These are phyloP conservation scores for Litchi chinensis DNA, from an alignment of 345 rosid species.

Conservation along the genomic window DNA sequence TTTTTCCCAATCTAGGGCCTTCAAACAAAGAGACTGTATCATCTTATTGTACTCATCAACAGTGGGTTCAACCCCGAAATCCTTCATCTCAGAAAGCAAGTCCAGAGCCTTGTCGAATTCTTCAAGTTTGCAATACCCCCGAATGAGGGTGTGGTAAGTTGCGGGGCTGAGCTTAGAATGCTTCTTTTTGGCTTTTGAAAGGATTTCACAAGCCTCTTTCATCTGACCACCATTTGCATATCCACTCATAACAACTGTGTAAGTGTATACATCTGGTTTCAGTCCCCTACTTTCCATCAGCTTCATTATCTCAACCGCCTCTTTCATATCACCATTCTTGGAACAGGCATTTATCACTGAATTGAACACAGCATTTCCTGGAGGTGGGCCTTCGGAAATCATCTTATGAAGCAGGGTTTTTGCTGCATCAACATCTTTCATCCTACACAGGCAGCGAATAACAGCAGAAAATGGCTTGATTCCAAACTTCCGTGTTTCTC, in stretches of 20 bases:
- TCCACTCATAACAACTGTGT: constrained; percentile 77
- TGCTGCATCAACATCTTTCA: constrained; percentile 58
- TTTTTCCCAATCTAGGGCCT: constrained; percentile 71
- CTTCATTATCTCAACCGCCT: constrained; percentile 60
- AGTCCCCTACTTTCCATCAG: constrained; percentile 77
- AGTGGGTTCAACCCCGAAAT: constrained; percentile 58
- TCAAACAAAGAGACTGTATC: constrained; percentile 79
- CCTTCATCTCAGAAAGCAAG: constrained; percentile 72
- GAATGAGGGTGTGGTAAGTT: constrained; percentile 75
- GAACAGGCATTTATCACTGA: constrained; percentile 54
- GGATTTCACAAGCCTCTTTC: constrained; percentile 61
- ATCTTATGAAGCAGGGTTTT: constrained; percentile 59
- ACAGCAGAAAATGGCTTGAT: constrained; percentile 77
- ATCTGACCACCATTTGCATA: constrained; percentile 72
- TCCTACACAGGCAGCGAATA: constrained; percentile 65
- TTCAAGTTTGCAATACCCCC: constrained; percentile 81
- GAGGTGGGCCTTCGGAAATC: constrained; percentile 76
- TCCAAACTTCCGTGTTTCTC: constrained; percentile 51
- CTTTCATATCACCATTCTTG: constrained; percentile 55
- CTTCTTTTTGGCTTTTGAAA: constrained; percentile 71
- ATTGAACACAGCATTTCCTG: constrained; percentile 83
- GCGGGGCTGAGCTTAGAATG: constrained; percentile 66
- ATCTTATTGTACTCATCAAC: constrained; percentile 76
- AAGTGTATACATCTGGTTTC: constrained; percentile 78
- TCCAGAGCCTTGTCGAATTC: constrained; percentile 70